These are phyloP conservation scores for Botrytis porri DNA, from an alignment of 2,329 filamentous ascomycete genomes.

Conservation along the genomic window DNA sequence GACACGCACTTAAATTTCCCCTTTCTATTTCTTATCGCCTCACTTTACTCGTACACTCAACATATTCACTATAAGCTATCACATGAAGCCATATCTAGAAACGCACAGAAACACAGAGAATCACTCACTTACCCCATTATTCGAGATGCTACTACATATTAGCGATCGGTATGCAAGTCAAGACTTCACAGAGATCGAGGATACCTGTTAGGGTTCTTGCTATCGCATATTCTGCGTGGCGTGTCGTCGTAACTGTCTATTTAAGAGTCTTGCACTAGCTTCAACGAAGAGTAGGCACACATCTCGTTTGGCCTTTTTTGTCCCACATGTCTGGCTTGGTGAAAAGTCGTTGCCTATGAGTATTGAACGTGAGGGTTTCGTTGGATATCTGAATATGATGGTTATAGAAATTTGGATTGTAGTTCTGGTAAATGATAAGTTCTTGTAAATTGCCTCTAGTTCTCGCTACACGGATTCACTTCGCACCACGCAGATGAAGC, in stretches of 20 bases:
- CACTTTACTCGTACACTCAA: background rate
- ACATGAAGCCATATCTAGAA: background rate
- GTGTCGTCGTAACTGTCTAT: background rate
- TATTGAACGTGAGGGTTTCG: background rate
- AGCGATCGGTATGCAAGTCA: background rate
- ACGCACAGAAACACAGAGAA: background rate
- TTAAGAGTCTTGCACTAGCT: background rate
- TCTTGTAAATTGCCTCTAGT: background rate
- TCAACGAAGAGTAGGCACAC: background rate
- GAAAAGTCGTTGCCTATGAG: background rate
- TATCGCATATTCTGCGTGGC: background rate
- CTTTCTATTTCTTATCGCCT: background rate
- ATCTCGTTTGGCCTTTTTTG: background rate
- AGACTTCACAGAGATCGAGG: background rate
- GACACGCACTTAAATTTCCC: background rate
- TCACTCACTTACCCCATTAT: background rate
- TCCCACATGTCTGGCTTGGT: background rate
- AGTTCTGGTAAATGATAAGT: background rate
- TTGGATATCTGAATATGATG: background rate
- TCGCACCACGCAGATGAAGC: background rate
- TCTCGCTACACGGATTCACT: background rate
- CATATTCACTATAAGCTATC: background rate
- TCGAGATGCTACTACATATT: background rate
- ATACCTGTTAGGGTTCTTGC: background rate
- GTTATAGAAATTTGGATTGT: background rate